Conservation (phyloP, 345 rosid genomes). For the Garcia nutans region DNA sequence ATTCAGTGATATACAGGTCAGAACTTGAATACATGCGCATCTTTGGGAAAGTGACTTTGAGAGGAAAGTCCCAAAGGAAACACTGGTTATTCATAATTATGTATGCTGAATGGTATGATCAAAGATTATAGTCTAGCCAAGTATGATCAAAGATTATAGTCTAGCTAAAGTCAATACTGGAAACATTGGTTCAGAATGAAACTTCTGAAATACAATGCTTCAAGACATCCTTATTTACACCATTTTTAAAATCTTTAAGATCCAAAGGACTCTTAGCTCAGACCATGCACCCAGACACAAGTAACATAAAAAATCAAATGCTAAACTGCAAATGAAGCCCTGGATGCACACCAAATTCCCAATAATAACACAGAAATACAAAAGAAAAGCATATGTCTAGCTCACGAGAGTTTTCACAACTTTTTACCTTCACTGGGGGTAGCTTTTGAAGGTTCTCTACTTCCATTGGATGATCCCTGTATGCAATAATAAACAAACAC, state of each 20-base stretch:
- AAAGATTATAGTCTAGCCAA: too few relatives aligned
- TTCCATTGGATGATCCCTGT: slow-evolving; percentile 67
- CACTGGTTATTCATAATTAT: not conserved
- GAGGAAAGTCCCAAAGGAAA: not conserved
- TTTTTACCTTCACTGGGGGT: slow-evolving; percentile 57
- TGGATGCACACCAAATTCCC: not conserved
- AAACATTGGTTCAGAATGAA: not conserved
- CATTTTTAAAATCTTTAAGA: not conserved
- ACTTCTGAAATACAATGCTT: not conserved
- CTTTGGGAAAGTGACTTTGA: not conserved
- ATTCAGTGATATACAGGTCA: not conserved
- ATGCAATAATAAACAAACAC: slow-evolving; percentile 13
- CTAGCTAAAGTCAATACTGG: not conserved
- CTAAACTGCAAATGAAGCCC: not conserved
- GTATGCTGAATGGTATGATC: not conserved
- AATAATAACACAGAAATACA: not conserved
- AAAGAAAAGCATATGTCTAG: not conserved
- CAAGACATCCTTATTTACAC: not conserved
- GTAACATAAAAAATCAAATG: not conserved
- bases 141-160: too few relatives aligned
- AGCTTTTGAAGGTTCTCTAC: slow-evolving; percentile 58
- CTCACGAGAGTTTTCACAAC: slow-evolving; percentile 1
- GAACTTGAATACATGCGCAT: not conserved
- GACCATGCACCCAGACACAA: not conserved
- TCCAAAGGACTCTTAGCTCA: not conserved